Percentiles rank a stretch among this genome's conserved stretches.
Evolutionary conservation across 2,329 filamentous ascomycete species (phyloP).

Genomic region (Monilinia laxa): DNA sequence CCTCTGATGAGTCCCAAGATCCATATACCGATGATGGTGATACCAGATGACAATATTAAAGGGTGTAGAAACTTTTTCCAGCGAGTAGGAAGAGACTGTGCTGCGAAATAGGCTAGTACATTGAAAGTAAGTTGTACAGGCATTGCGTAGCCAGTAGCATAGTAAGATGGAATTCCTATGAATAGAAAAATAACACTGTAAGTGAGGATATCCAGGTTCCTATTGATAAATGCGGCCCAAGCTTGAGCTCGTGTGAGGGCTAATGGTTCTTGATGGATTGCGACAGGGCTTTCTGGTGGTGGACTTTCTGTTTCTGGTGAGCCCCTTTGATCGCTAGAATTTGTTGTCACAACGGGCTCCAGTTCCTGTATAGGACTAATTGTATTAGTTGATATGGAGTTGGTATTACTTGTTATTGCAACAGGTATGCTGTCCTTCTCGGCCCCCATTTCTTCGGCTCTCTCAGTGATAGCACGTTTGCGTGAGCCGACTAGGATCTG

Average conservation of each 20-base stretch:
- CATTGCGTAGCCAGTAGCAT: conserved; percentile 51
- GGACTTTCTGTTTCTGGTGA: conserved; percentile 29
- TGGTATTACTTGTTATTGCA: conserved; percentile 31
- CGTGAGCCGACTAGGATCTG: conserved; percentile 53
- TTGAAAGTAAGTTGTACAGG: conserved; percentile 48
- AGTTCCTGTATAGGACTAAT: conserved; percentile 34
- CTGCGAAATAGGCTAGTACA: conserved; percentile 52
- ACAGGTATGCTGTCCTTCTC: conserved; percentile 52
- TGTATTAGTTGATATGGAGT: conserved; percentile 28
- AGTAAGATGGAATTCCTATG: conserved; percentile 56
- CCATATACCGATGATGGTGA: conserved; percentile 55
- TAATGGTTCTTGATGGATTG: conserved; percentile 44
- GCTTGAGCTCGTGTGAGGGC: conserved; percentile 49
- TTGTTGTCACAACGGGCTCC: conserved; percentile 37
- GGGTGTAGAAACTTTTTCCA: conserved; percentile 58
- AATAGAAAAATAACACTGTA: conserved; percentile 50
- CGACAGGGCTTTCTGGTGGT: conserved; percentile 24
- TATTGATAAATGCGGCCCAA: conserved; percentile 51
- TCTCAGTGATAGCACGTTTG: conserved; percentile 52
- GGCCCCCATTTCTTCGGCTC: conserved; percentile 51
- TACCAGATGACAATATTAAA: conserved; percentile 54
- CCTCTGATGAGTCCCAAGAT: conserved; percentile 49
- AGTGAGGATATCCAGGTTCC: conserved; percentile 48
- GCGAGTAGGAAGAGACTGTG: conserved; percentile 48
- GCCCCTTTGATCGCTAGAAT: conserved; percentile 32